These are phyloP conservation scores for Didymella lethalis DNA, from an alignment of 2,329 filamentous ascomycete species.

Conservation along the genomic window DNA sequence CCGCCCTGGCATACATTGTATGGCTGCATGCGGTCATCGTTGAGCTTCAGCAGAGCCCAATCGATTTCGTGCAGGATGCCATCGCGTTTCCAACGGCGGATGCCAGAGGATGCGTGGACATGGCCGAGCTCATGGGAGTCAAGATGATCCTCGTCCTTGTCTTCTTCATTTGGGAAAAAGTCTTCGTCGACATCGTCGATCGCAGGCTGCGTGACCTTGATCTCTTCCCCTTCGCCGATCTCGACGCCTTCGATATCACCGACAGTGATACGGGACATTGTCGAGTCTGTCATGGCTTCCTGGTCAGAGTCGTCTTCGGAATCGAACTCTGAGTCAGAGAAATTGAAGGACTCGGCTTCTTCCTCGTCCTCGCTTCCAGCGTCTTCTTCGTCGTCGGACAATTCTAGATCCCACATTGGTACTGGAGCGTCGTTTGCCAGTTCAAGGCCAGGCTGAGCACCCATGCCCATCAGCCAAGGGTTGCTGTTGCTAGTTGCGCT, in stretches of 20 bases:
- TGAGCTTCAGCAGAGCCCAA: constrained; percentile 89
- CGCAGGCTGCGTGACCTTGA: constrained; percentile 89
- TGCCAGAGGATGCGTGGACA: constrained; percentile 88
- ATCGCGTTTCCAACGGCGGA: constrained; percentile 75
- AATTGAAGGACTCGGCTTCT: constrained; percentile 54
- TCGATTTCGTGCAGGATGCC: constrained; percentile 89
- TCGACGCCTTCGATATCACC: constrained; percentile 82
- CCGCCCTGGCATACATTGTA: constrained; percentile 73
- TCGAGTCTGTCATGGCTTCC: constrained; percentile 42
- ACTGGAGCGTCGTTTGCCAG: constrained; percentile 38
- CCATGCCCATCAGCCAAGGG: constrained; percentile 50
- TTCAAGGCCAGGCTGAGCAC: constrained; percentile 46
- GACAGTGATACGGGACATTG: constrained; percentile 39
- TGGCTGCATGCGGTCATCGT: constrained; percentile 72
- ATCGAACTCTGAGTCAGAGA: constrained; percentile 64
- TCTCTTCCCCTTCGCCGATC: constrained; percentile 75
- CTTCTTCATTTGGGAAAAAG: constrained; percentile 79
- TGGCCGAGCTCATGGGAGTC: constrained; percentile 82
- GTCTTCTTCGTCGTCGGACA: constrained; percentile 64
- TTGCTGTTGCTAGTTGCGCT: constrained; percentile 49
- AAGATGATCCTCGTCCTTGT: constrained; percentile 80
- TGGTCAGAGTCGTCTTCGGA: constrained; percentile 43
- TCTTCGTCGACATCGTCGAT: constrained; percentile 84
- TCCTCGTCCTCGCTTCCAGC: constrained; percentile 50
- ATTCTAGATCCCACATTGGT: constrained; percentile 55